Base-by-base conservation (phyloP, 1,284 basidiomycete species). In the Peniophora sp. region DNA sequence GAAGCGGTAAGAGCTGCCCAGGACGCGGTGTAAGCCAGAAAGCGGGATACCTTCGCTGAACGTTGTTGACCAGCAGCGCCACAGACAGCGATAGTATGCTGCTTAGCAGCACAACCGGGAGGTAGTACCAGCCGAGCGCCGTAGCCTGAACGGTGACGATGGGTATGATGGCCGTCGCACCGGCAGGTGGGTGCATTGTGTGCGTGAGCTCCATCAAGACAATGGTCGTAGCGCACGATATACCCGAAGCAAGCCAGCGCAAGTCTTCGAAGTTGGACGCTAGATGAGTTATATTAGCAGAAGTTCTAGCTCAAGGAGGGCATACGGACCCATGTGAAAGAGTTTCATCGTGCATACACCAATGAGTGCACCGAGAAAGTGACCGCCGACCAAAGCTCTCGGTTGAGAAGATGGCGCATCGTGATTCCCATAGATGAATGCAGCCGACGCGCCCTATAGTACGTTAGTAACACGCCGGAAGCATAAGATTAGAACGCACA, bases 401-500 rank as follows among this genome's bases (percentile, higher is more conserved):
- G 83, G 81, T 61, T 84, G 81, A 0, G 79, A 73, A 25, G 83
- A 63, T 3, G 82, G 81, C 2, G 71, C 69, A 38, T 84, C 79
- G 34, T 81, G 72, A 1, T 73, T 72, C 8, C 76, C 79, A 53
- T 78, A 84, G 17, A 76, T 66, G 22, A 85, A 66, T 2, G 82
- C 77, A 12, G 79, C 80, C 3, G 74, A 74, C 16, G 81, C 81
- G 17, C 79, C 81, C 76, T 79, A 59, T 5, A 32, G n/a, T 32
- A 12, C 5, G 27, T 12, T 23, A 3, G 49, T 25, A 35, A 39
- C 47, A 6, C 16, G 36, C 25, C 20, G 9, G 35, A n/a, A 34
- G 46, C 53, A 27, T 45, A 27, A 23, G 11, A 16, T 12, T 14
- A 47, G 20, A 17, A 68, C 71, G 52, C 51, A 74, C 72, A 59